These are phyloP conservation scores for Henckelia pumila DNA, from an alignment of 257 asterid genomes.

Conservation along the genomic window DNA sequence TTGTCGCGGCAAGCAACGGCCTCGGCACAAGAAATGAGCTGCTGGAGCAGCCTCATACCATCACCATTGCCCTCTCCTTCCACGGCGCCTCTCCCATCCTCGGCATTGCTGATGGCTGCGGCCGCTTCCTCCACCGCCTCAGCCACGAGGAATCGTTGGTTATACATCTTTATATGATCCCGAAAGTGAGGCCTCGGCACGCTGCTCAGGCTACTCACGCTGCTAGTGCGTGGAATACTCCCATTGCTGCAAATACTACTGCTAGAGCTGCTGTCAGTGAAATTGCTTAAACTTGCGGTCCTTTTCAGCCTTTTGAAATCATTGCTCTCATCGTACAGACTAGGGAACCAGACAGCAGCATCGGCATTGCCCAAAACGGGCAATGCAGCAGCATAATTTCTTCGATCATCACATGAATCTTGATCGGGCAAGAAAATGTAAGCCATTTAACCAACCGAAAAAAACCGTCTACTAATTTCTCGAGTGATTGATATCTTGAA, in stretches of 20 bases:
- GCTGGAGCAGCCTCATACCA: conserved; percentile 62
- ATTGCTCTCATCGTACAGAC: conserved; percentile 34
- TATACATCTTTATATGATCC: conserved; percentile 60
- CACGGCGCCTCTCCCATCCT: conserved; percentile 19
- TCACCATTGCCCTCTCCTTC: conserved; percentile 34
- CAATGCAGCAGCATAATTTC: conserved; percentile 18
- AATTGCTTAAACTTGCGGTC: conserved; percentile 30
- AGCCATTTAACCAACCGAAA: conserved; percentile 37
- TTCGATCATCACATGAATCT: conserved; percentile 33
- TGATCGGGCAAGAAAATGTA: conserved; percentile 26
- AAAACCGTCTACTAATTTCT: background rate
- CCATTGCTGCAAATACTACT: conserved; percentile 19
- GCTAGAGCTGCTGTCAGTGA: conserved; percentile 28
- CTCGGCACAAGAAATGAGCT: conserved; percentile 73
- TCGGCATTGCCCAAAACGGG: conserved; percentile 32
- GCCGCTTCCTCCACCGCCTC: conserved; percentile 58
- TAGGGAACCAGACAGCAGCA: conserved; percentile 36
- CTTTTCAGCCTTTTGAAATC: conserved; percentile 47
- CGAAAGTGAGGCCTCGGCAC: conserved; percentile 53
- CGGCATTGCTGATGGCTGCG: conserved; percentile 25
- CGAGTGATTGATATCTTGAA: conserved; percentile 40
- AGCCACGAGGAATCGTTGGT: conserved; percentile 54
- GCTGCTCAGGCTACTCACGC: conserved; percentile 42
- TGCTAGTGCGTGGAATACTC: conserved; percentile 38
- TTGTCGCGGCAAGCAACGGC: conserved; percentile 80